Base-by-base conservation (phyloP, 495 filamentous ascomycete species). In the Trichocladium antarcticum region DNA sequence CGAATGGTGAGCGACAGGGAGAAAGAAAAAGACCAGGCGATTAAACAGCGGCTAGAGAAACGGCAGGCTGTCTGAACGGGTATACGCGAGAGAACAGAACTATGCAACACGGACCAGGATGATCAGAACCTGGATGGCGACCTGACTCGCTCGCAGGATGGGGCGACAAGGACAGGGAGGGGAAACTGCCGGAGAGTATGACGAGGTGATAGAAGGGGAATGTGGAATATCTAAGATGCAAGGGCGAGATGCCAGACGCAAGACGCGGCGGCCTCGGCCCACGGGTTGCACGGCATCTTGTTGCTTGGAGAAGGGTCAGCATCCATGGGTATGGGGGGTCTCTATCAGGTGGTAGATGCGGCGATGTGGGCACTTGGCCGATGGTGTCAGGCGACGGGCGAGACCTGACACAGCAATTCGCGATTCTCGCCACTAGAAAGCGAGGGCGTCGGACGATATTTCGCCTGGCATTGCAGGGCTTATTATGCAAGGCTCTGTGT, bases 61-160 rank as follows among this genome's bases (percentile, higher is more conserved):
- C 43, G 47, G 20, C 24, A 32, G 20, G 39, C 17, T 15, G 48
- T 35, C 47, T 28, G 37, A 45, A 21, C 27, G 50, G 21, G 39
- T 52, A 54, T 42, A 28, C 22, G 32, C 11, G 29, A 15, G 17
- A 42, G 32, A 35, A 34, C 35, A 46, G 49, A 37, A 47, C 51
- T 37, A 61, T 57, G 60, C 58, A 49, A 57, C 46, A 56, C 19
- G 32, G 55, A 58, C 60, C 60, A 58, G 54, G 57, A 45, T 55
- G 17, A 42, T 49, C 55, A 50, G 42, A 49, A 50, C 43, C 43
- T 49, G 43, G 50, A 46, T 50, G 47, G 55, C 56, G 60, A 54
- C 43, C 47, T 57, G 53, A 59, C 42, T 28, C 34, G 55, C 42
- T 21, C 34, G 46, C 41, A 37, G 34, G 41, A 42, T 42, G 38